These are phyloP conservation scores for Chrysanthemum makinoi DNA, from an alignment of 129 eudicot genomes.

Conservation along the genomic window DNA sequence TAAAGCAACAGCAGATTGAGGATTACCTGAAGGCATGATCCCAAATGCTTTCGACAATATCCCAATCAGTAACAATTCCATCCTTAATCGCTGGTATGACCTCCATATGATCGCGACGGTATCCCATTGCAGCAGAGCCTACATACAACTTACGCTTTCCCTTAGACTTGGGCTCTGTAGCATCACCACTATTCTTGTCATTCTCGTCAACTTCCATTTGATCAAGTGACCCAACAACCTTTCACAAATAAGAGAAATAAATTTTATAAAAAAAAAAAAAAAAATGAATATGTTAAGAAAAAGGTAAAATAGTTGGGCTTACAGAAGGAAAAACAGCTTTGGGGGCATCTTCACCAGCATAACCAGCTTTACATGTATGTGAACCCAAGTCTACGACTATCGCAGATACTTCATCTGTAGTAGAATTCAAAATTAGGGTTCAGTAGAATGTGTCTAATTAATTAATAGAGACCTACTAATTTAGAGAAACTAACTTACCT, in stretches of 20 bases:
- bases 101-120: conserved; percentile 96
- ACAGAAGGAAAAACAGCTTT: conserved; percentile 96
- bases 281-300: background rate
- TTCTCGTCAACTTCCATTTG: conserved; percentile 89
- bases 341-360: conserved; percentile 98
- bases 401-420: conserved; percentile 93
- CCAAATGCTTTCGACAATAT: conserved; percentile 91
- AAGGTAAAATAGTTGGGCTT: conserved; percentile 17
- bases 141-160: conserved; percentile 81
- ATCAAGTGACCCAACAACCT: conserved; percentile 92
- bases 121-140: conserved; percentile 86
- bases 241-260: conserved; percentile 6
- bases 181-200: conserved; percentile 61
- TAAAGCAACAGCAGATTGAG: conserved; percentile 4
- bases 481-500: conserved; percentile 33
- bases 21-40: conserved; percentile 91
- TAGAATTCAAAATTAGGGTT: background rate
- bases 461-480: background rate
- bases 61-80: conserved; percentile 95
- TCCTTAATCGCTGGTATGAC: conserved; percentile 89
- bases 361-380: conserved; percentile 98
- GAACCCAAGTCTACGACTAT: conserved; percentile 90
- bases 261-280: too few relatives aligned
- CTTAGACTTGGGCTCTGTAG: conserved; percentile 68
- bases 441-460: background rate